These are phyloP conservation scores for Adansonia madagascariensis DNA, from an alignment of 441 rosid genomes.

Conservation along the genomic window DNA sequence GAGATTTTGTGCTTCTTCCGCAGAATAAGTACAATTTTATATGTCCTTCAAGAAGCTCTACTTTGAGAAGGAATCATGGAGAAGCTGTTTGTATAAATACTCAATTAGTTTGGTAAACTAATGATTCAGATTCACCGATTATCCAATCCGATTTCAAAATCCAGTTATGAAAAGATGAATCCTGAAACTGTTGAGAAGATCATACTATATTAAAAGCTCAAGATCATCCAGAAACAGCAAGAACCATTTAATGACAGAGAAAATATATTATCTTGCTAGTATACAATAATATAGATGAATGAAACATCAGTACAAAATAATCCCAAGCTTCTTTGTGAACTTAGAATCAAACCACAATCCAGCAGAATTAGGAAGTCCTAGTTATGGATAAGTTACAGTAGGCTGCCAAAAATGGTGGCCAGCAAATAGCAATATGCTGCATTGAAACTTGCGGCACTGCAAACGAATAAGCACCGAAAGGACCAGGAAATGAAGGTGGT, in stretches of 20 bases:
- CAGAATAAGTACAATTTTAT: too few species aligned
- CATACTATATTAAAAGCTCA: too few species aligned
- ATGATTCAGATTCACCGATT: too few species aligned
- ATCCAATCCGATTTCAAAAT: too few species aligned
- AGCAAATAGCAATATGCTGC: background rate
- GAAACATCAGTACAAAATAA: too few species aligned
- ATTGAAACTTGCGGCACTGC: background rate
- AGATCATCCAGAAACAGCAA: too few species aligned
- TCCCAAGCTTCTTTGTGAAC: background rate
- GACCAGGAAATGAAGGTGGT: background rate
- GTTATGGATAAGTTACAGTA: background rate
- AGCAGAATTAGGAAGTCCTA: background rate
- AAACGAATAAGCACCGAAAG: background rate
- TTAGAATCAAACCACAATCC: background rate
- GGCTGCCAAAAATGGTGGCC: background rate
- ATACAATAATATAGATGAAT: too few species aligned
- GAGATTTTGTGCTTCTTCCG: background rate
- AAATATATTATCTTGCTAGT: too few species aligned
- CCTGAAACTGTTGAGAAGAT: too few species aligned
- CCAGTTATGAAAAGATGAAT: too few species aligned
- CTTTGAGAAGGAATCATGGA: background rate
- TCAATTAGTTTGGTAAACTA: background rate
- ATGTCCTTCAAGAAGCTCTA: too few species aligned
- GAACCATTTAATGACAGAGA: too few species aligned
- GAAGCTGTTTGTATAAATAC: background rate